These are phyloP conservation scores for Sclerotinia spermophila DNA, from an alignment of 2,329 filamentous ascomycete genomes.

Conservation along the genomic window DNA sequence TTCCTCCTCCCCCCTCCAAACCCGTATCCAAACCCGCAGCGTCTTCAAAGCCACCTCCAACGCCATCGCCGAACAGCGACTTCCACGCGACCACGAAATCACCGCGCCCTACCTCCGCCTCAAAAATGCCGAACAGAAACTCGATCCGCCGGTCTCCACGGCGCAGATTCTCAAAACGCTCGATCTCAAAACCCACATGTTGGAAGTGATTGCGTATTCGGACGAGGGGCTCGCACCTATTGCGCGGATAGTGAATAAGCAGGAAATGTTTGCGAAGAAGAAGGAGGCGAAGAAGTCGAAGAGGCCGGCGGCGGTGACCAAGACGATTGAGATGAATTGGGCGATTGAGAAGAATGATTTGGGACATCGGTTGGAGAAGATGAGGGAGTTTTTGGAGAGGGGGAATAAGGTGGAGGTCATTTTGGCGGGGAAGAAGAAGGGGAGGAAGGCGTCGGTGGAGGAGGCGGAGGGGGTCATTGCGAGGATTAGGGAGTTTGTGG, in stretches of 20 bases:
- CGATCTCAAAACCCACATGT: constrained; percentile 47
- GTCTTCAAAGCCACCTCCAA: constrained; percentile 15
- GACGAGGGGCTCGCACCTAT: constrained; percentile 47
- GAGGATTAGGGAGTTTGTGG: constrained; percentile 43
- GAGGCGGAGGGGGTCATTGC: constrained; percentile 59
- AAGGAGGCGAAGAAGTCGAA: constrained; percentile 42
- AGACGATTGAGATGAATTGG: constrained; percentile 90
- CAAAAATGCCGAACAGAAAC: constrained; percentile 40
- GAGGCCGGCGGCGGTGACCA: constrained; percentile 46
- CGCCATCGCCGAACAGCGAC: constrained; percentile 26
- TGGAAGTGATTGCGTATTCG: constrained; percentile 47
- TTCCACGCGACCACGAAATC: constrained; percentile 49
- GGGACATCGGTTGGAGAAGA: constrained; percentile 62
- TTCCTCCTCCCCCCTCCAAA: background rate
- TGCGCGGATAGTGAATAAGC: constrained; percentile 67
- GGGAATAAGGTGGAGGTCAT: constrained; percentile 73
- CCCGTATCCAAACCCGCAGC: constrained; percentile 7
- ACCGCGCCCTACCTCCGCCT: constrained; percentile 42
- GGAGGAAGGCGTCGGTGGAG: constrained; percentile 54
- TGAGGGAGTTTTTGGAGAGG: constrained; percentile 67
- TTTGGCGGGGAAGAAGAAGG: constrained; percentile 63
- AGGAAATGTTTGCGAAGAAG: constrained; percentile 45
- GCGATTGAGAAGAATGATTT: constrained; percentile 75
- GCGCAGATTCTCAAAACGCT: constrained; percentile 42
- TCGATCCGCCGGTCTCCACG: constrained; percentile 37